phyloP scores from a whole-genome alignment of 768 basidiomycete genomes.

The Lactarius pseudohatsudake region DNA sequence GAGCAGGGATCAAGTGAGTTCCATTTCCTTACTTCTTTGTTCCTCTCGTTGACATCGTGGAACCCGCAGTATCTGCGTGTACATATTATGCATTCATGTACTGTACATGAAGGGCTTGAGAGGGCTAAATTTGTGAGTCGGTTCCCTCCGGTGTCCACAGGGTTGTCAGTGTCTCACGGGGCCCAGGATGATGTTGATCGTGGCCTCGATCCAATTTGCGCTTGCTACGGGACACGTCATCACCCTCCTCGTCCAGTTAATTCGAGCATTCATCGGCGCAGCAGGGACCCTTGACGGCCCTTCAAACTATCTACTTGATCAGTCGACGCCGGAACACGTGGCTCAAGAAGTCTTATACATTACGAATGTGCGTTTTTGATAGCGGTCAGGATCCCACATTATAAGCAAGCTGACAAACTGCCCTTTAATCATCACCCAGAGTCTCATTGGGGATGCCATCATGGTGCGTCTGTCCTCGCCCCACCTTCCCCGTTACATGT shows the following conservation, averaged over 20 bases:
- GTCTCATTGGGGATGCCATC: conserved; percentile 23
- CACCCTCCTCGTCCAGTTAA: conserved; percentile 17
- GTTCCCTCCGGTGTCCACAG: not conserved
- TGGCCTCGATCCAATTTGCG: conserved; percentile 15
- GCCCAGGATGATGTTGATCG: conserved; percentile 16
- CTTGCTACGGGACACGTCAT: conserved; percentile 19
- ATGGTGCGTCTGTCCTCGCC: conserved; percentile 1
- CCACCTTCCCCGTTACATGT: not conserved
- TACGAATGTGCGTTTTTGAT: conserved; percentile 11
- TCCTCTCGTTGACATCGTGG: not conserved
- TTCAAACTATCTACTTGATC: not conserved
- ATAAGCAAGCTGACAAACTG: not conserved
- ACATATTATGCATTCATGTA: conserved; percentile 9
- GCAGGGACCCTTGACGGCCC: not conserved
- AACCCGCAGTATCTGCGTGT: conserved; percentile 15
- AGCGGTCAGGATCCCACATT: too few relatives aligned
- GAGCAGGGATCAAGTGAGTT: conserved; percentile 22
- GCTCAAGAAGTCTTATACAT: conserved; percentile 17
- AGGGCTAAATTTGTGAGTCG: conserved; percentile 11
- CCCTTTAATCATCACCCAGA: not conserved
- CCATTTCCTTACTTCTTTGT: not conserved
- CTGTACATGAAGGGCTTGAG: conserved; percentile 11
- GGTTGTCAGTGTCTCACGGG: not conserved
- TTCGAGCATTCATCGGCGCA: conserved; percentile 8
- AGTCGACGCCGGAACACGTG: conserved; percentile 15